Evolutionary conservation across 2,329 filamentous ascomycete species (phyloP).

Genomic region (Aspergillus novoparasiticus): DNA sequence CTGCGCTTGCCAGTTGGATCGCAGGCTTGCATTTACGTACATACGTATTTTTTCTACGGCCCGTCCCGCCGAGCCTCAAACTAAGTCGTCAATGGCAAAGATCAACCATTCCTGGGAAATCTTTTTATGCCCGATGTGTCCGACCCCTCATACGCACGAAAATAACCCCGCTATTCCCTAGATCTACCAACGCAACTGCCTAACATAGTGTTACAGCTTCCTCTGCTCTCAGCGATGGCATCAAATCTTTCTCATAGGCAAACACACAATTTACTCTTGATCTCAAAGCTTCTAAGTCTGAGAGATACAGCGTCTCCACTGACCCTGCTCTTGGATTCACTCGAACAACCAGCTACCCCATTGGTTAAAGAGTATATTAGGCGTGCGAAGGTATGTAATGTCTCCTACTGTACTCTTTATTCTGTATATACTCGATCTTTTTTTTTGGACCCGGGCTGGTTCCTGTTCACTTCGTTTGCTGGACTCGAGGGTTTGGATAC

Average conservation of each 20-base stretch:
- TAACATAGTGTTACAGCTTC: neutral
- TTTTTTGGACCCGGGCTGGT: neutral
- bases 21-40: neutral
- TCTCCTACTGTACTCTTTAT: neutral
- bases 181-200: neutral
- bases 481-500: neutral
- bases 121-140: slow-evolving; percentile 24
- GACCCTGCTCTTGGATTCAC: slow-evolving; percentile 79
- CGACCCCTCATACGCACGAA: slow-evolving; percentile 18
- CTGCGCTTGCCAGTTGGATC: neutral
- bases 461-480: neutral
- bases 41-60: slow-evolving; percentile 20
- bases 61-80: slow-evolving; percentile 39
- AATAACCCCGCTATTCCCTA: slow-evolving; percentile 19
- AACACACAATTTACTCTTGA: slow-evolving; percentile 80
- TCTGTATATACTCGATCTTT: neutral
- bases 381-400: slow-evolving; percentile 66
- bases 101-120: slow-evolving; percentile 25
- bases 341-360: slow-evolving; percentile 76
- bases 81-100: slow-evolving; percentile 22
- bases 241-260: slow-evolving; percentile 62
- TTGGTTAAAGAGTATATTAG: slow-evolving; percentile 73
- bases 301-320: slow-evolving; percentile 82
- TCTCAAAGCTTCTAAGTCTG: slow-evolving; percentile 78
- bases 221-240: slow-evolving; percentile 29